Evolutionary conservation across 2,329 filamentous ascomycete genomes (phyloP).

Genomic region (Colletotrichum tamarilloi): DNA sequence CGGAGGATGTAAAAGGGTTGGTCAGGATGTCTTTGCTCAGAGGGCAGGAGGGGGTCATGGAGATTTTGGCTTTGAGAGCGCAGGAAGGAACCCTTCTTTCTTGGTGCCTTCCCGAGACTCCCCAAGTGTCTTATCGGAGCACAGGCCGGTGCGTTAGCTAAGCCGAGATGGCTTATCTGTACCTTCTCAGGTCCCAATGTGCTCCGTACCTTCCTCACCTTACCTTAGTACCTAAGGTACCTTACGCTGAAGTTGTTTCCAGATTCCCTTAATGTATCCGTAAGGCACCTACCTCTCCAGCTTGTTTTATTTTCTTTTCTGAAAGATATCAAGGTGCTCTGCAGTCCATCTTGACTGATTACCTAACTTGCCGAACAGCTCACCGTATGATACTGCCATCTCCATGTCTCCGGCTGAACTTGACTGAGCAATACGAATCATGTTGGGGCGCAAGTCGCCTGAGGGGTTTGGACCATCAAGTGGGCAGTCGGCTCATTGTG

Average conservation of each 20-base stretch:
- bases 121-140: background rate
- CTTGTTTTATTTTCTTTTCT: too few species aligned
- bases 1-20: background rate
- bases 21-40: background rate
- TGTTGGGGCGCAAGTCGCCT: background rate
- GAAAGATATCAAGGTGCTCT: too few species aligned
- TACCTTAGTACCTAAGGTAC: too few species aligned
- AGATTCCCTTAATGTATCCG: too few species aligned
- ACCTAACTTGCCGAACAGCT: background rate
- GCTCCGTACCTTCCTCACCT: too few species aligned
- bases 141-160: background rate
- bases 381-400: background rate
- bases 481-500: slow-evolving; percentile 12
- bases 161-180: background rate
- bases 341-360: too few species aligned
- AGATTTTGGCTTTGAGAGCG: background rate
- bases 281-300: too few species aligned
- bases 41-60: background rate
- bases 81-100: slow-evolving; percentile 2
- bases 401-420: background rate
- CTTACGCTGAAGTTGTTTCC: too few species aligned
- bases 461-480: background rate
- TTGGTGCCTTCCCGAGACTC: background rate
- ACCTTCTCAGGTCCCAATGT: too few species aligned
- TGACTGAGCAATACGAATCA: background rate